Evolutionary conservation across 1,284 basidiomycete species (phyloP), one percentile per base, ranked within the genome.

Genomic region (Malassezia caprae): DNA sequence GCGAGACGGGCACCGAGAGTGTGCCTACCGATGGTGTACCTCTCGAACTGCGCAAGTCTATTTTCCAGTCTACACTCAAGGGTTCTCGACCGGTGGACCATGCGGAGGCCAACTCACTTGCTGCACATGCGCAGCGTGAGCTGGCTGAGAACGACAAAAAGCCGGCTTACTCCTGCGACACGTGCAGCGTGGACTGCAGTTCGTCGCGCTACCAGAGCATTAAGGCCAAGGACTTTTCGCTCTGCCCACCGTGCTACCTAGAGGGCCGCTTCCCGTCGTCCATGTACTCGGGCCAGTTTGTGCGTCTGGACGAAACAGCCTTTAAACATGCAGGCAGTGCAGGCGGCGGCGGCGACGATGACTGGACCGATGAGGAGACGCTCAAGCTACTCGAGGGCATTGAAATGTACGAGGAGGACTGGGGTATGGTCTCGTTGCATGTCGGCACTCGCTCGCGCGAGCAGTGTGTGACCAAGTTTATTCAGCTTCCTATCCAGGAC

Each of bases 331-430:
- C 60, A 7, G 67, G 65, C 27, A 79, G 77, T 2, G 76, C 79
- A 2, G 65, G 73, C 11, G 77, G 75, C 8, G 31, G 26, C 8
- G 23, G 34, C 8, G 80, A 81, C 40, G 82, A 85, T 62, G 84
- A 86, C 62, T 98, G 94, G 94, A 81, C 83, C 4, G 90, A 96
- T 73, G 86, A 90, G 72, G 94, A 98, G 76, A 81, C 86, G 17
- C 77, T 98, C 12, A 77, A 88, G 2, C 79, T 99, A 13, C 80
- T 98, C 17, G 93, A 98, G 76, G 94, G 86, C 15, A 82, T 98
- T 48, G 93, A 99, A 77, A 93, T 98, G 88, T 90, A 85, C 75
- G 89, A 96, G 63, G 93, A 96, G 72, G 93, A 96, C 73, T 98
- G 91, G 93, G 84, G 83, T 26, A 82, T 83, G 32, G 84, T 98